phyloP scores from a whole-genome alignment of 2,329 filamentous ascomycete genomes.

The Aureobasidium sp. region DNA sequence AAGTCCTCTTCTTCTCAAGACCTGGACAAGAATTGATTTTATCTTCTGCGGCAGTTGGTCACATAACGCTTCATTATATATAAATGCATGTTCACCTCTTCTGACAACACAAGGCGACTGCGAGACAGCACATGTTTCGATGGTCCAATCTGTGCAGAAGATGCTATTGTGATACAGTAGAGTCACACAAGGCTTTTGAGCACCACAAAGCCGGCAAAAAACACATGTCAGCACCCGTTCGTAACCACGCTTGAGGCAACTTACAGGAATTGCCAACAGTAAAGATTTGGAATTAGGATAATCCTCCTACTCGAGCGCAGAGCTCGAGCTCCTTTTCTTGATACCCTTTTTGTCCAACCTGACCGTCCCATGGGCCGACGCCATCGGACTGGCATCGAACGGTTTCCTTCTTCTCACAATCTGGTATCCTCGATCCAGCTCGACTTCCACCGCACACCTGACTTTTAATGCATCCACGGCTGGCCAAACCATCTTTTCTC shows the following conservation, averaged over 20 bases:
- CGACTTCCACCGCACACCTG: constrained; percentile 76
- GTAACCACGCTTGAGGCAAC: background rate
- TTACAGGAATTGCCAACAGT: background rate
- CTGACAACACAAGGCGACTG: background rate
- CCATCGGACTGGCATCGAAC: constrained; percentile 30
- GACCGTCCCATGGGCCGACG: background rate
- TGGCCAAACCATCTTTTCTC: constrained; percentile 87
- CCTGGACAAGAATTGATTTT: background rate
- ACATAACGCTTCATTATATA: background rate
- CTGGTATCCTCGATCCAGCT: constrained; percentile 80
- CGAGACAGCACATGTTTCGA: background rate
- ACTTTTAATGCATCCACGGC: constrained; percentile 75
- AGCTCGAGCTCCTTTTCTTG: constrained; percentile 1
- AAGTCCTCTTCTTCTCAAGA: background rate
- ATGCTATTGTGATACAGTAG: background rate
- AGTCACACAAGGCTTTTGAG: background rate
- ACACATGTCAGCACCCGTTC: background rate
- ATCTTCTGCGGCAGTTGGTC: background rate
- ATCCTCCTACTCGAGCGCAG: background rate
- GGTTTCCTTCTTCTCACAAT: constrained; percentile 55
- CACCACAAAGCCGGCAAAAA: background rate
- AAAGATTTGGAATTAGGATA: background rate
- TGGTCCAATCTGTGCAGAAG: background rate
- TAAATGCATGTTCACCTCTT: background rate
- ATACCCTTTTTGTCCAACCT: constrained; percentile 10